These are phyloP conservation scores for Pseudisothecium myosuroides DNA, from an alignment of 225 moss, liverwort and hornwort species.

Conservation along the genomic window DNA sequence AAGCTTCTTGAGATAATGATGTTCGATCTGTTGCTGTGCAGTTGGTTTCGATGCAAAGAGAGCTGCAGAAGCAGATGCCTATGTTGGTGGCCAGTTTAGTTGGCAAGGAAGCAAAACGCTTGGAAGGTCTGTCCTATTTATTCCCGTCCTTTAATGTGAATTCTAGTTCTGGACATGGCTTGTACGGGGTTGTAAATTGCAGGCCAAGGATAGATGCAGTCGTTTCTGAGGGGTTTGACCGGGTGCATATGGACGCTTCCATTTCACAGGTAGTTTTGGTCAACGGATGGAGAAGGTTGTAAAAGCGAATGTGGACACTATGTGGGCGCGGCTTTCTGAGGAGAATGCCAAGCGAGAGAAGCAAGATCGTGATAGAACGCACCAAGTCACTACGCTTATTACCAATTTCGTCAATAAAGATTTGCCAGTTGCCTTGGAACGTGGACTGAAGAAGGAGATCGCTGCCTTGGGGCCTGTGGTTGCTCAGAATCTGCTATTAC, in stretches of 20 bases:
- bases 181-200: neutral
- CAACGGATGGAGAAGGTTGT: conserved; percentile 62
- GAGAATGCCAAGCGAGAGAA: conserved; percentile 73
- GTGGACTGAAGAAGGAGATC: conserved; percentile 22
- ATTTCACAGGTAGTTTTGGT: conserved; percentile 28
- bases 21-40: conserved; percentile 1
- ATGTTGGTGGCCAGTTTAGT: conserved; percentile 57
- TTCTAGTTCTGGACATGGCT: neutral
- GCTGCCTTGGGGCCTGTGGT: conserved; percentile 7
- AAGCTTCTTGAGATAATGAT: neutral
- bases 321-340: conserved; percentile 66
- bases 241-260: neutral
- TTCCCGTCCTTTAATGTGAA: neutral
- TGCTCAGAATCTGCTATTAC: conserved; percentile 4
- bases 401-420: conserved; percentile 18
- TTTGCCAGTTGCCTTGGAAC: conserved; percentile 21
- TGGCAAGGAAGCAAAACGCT: conserved; percentile 62
- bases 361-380: conserved; percentile 55
- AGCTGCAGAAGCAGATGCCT: conserved; percentile 66
- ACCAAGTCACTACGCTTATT: conserved; percentile 36
- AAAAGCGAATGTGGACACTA: conserved; percentile 59
- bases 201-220: neutral
- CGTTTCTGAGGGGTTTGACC: neutral
- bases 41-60: conserved; percentile 65
- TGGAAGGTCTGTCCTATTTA: conserved; percentile 26